Base-by-base conservation (phyloP, 2,329 filamentous ascomycete species). In the Cercospora sp. region DNA sequence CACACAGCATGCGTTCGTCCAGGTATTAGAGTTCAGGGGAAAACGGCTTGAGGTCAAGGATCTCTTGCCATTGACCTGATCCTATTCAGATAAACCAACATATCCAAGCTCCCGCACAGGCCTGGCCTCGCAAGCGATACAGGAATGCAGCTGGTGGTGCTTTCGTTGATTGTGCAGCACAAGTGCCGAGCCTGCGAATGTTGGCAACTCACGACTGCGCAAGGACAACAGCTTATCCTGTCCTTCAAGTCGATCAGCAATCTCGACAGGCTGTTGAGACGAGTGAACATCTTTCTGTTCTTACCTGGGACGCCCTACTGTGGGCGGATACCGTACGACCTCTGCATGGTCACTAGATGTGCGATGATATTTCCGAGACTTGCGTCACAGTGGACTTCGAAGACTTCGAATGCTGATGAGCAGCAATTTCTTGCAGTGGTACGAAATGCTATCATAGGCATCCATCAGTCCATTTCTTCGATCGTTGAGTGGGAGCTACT, bases 401-500 rank as follows among this genome's bases (percentile, higher is more conserved):
- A 28, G 40, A 34, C 45, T 63, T 63, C 43, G 61, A 61, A 12
- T 51, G 28, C 43, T 49, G 26, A n/a, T 45, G 43, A 30, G 5
- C 30, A 37, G n/a, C 1, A 3, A 65, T 59, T 3, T 65, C 63
- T 45, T 65, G 55, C 10, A 65, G 53, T 37, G 63, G 63, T 43
- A 65, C 55, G 34, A 65, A 65, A 26, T 65, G 13, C 63, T 65
- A 37, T n/a, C 59, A 18, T 24, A 26, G 24, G 24, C 45, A 40
- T 12, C 49, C 18, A 65, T 58, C 37, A 58, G 51, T 28, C 26
- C 30, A 43, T 24, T 59, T 65, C 63, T 2, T 40, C 24, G n/a
- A 28, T 45, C 9, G 13, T 43, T 10, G 32, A 30, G 21, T 34
- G 30, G n/a, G 63, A 30, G 34, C 24, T 18, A 37, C 55, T 30